Base-by-base conservation (phyloP, 2,329 filamentous ascomycete genomes). In the Alternaria brassicicola region DNA sequence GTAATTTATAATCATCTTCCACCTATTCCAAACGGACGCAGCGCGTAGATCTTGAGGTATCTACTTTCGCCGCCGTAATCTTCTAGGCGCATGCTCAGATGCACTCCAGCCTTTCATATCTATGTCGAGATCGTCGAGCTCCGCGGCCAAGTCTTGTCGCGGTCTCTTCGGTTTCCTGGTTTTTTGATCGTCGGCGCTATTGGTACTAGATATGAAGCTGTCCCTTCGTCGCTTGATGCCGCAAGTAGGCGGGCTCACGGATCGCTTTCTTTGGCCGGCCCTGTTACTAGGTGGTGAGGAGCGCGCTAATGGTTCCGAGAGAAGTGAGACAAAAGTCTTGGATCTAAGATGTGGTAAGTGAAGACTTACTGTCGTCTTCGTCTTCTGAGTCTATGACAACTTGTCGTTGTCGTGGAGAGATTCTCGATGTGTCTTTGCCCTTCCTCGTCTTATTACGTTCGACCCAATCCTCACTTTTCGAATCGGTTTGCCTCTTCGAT, bases 31-130 rank as follows among this genome's bases (percentile, higher is more conserved):
- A n/a, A 10, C 6, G 6, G 8, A 19, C 33, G 3, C 17, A 9
- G 1, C 33, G 8, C 33, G 7, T 17, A 1, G 15, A 26, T 3
- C 8, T 4, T 12, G 17, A 3, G 6, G 10, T 21, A 3, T 46
- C 36, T 52, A 43, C 1, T 25, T 41, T 26, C 19, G 6, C 2
- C 6, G 10, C 8, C 21, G 15, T 21, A 45, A 13, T 43, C 4
- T 33, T 39, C 17, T n/a, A 19, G 30, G 6, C 19, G 15, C 19
- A 6, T 26, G 7, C 25, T 35, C 51, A 53, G 25, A 25, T 23
- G 43, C 15, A 30, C 13, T 19, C 35, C 49, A 57, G 6, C 55
- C 55, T 35, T 52, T 26, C 55, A 43, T 55, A 4, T 50, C 23
- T 17, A 55, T 55, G 6, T 28, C 43, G 15, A 50, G 26, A 15